phyloP scores from a whole-genome alignment of 345 rosid genomes.

The Mallotus nudiflorus region DNA sequence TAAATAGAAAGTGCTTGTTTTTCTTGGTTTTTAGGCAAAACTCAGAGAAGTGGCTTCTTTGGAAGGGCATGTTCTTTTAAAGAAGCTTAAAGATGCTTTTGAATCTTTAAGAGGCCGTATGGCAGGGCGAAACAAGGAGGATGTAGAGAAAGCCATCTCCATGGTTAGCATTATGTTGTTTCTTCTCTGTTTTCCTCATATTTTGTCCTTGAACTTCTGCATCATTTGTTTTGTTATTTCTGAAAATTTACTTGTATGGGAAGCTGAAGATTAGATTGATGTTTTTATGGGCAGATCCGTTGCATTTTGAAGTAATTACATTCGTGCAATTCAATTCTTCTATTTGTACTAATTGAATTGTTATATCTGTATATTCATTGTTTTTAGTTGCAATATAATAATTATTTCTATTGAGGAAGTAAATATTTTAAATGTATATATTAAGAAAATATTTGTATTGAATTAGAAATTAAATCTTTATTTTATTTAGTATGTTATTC shows the following conservation, averaged over 20 bases:
- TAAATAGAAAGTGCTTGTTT: constrained; percentile 7
- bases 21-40: constrained; percentile 62
- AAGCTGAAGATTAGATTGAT: no score
- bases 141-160: constrained; percentile 89
- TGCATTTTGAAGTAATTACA: background rate
- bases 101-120: constrained; percentile 87
- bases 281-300: background rate
- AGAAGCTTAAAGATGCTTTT: constrained; percentile 98
- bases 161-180: constrained; percentile 59
- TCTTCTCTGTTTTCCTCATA: background rate
- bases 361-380: no score
- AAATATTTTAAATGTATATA: no score
- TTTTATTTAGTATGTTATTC: no score
- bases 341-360: no score
- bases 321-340: background rate
- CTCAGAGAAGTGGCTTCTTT: constrained; percentile 88
- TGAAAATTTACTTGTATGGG: no score
- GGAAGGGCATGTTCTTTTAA: constrained; percentile 97
- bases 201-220: no score
- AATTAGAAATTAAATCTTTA: no score
- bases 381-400: no score
- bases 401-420: no score
- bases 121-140: constrained; percentile 89
- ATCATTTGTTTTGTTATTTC: background rate
- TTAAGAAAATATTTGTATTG: no score